phyloP scores from a whole-genome alignment of 2,329 filamentous ascomycete species.

The Botryotinia convoluta region DNA sequence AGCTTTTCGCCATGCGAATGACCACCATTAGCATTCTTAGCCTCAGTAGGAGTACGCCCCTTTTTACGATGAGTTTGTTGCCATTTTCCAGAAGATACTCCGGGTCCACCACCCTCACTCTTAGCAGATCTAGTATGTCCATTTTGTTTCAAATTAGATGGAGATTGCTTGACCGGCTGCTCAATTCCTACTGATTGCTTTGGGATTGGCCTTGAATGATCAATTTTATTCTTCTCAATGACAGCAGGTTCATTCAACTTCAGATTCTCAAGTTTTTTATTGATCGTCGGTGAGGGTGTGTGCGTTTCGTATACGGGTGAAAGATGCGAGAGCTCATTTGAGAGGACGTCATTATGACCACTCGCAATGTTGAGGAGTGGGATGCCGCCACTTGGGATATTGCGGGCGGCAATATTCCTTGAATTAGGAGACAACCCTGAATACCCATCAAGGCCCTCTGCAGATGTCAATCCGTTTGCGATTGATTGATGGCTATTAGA shows the following conservation, averaged over 20 bases:
- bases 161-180: slow-evolving; percentile 26
- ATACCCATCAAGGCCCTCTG: slow-evolving; percentile 28
- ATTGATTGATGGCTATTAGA: slow-evolving; percentile 18
- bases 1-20: slow-evolving; percentile 50
- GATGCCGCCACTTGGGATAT: slow-evolving; percentile 34
- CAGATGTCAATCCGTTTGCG: slow-evolving; percentile 25
- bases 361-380: slow-evolving; percentile 36
- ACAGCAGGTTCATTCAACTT: slow-evolving; percentile 23
- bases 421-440: slow-evolving; percentile 34
- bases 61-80: slow-evolving; percentile 58
- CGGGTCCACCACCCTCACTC: slow-evolving; percentile 48
- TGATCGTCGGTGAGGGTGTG: slow-evolving; percentile 66
- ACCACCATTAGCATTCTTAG: slow-evolving; percentile 47
- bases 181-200: slow-evolving; percentile 42
- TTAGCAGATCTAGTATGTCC: slow-evolving; percentile 54
- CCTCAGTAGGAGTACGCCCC: slow-evolving; percentile 44
- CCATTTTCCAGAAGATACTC: slow-evolving; percentile 45
- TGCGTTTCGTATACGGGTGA: slow-evolving; percentile 73
- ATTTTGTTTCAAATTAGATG: slow-evolving; percentile 43
- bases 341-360: slow-evolving; percentile 29
- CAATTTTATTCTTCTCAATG: slow-evolving; percentile 25
- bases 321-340: slow-evolving; percentile 45
- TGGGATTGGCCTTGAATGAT: slow-evolving; percentile 19
- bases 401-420: slow-evolving; percentile 30
- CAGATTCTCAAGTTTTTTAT: slow-evolving; percentile 50